Percentiles rank a stretch among this genome's conserved stretches.
phyloP scores from a whole-genome alignment of 768 basidiomycete genomes.

The Leccinum uliginosum region DNA sequence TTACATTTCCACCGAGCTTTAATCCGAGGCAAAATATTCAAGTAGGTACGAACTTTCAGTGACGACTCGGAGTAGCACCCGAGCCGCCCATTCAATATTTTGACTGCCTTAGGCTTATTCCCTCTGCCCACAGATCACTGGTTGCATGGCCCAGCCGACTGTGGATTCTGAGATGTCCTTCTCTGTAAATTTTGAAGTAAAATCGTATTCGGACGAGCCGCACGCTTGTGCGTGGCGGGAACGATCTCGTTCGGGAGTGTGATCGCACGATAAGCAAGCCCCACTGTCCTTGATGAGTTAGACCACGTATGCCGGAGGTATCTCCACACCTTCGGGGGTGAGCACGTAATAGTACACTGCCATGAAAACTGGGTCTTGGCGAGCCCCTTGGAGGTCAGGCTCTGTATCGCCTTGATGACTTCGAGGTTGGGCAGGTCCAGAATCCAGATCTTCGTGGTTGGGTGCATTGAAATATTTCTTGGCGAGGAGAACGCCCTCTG shows the following conservation, averaged over 20 bases:
- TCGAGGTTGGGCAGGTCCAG: conserved; percentile 65
- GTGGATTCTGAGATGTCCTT: too few species aligned
- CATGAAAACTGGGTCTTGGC: conserved; percentile 99
- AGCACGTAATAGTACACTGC: conserved; percentile 99
- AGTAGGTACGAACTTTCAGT: too few species aligned
- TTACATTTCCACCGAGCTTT: too few species aligned
- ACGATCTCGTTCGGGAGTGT: conserved; percentile 86
- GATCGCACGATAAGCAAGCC: not conserved
- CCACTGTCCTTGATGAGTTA: not conserved
- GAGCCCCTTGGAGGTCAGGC: conserved; percentile 68
- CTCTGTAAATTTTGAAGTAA: too few species aligned
- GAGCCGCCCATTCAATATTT: too few species aligned
- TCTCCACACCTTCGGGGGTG: conserved; percentile 95
- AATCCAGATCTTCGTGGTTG: conserved; percentile 91
- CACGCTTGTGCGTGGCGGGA: conserved; percentile 96
- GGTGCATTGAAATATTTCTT: conserved; percentile 99
- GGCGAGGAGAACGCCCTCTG: conserved; percentile 98
- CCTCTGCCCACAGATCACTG: too few species aligned
- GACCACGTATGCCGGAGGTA: conserved; percentile 75
- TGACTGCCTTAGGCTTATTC: too few species aligned
- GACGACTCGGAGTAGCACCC: too few species aligned
- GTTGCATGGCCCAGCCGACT: too few species aligned
- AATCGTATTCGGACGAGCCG: conserved; percentile 61
- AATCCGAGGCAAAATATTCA: too few species aligned
- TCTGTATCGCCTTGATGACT: conserved; percentile 69